Evolutionary conservation across 208 protist genomes (phyloP), one percentile per base, ranked within the genome.

Genomic region (Acanthamoeba lenticulata): DNA sequence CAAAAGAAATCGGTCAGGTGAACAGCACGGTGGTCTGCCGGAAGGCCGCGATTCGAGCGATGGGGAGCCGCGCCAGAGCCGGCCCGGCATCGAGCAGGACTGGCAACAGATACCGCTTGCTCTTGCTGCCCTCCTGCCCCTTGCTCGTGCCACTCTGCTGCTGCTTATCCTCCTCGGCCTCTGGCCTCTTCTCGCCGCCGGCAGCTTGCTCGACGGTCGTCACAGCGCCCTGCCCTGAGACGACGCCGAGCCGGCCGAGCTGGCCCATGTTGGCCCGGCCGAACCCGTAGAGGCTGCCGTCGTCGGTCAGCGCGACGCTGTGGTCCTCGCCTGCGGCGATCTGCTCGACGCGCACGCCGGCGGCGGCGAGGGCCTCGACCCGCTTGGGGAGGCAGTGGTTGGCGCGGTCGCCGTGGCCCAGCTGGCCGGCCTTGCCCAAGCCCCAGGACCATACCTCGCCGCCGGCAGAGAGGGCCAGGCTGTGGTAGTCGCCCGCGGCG

Each of bases 391-490:
- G 21, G 47, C 49, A 42, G 0, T 42, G 79, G 79, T 29, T 62
- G 9, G 29, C 19, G 32, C 79, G 42, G 86, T 95, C 93, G 34
- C 93, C 93, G 36, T 72, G 77, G 36, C 93, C 93, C 83, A 95
- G 57, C 44, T 95, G 93, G 47, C 93, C 93, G 27, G 11, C 21
- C 49, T 67, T 60, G 62, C 62, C 62, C 45, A 83, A 40, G 7
- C 89, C 89, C 89, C 89, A 93, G 36, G 29, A 40, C 32, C 42
- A 93, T 5, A 93, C 89, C 5, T 60, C 29, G 9, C 89, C 89
- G 29, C 11, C 40, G 57, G 19, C 47, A 24, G 62, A 47, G 32
- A 93, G 38, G 19, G 44, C 57, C 27, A 93, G 42, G n/a, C 40
- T 60, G 67, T 72, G 62, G 42, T 72, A 83, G 47, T 52, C 89